These are phyloP conservation scores for Suhomyces panamericanus DNA, from an alignment of 1,139 yeast species.

Conservation along the genomic window DNA sequence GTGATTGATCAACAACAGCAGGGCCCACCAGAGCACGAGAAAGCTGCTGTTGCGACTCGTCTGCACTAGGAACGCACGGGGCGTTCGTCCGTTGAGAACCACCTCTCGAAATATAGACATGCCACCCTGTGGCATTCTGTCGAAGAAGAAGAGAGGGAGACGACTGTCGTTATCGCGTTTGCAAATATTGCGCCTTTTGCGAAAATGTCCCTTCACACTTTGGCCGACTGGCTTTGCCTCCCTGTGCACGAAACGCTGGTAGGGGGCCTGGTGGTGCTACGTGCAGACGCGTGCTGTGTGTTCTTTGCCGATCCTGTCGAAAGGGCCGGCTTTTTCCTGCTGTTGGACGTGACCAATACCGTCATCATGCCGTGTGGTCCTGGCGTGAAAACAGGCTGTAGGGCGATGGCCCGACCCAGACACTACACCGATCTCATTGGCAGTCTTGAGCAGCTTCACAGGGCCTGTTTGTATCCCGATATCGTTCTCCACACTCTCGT, in stretches of 20 bases:
- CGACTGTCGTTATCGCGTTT: too few relatives aligned
- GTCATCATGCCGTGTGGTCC: slow-evolving; percentile 10
- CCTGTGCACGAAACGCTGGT: not conserved
- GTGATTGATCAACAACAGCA: slow-evolving; percentile 6
- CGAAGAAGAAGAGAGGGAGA: not conserved
- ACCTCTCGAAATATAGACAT: slow-evolving; percentile 1
- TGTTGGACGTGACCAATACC: not conserved
- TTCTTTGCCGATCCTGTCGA: not conserved
- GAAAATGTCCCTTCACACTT: not conserved
- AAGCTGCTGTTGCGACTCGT: slow-evolving; percentile 3
- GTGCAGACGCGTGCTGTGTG: not conserved
- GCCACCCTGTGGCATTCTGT: not conserved
- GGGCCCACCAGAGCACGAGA: slow-evolving; percentile 7
- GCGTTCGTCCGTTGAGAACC: slow-evolving; percentile 7
- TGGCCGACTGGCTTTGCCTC: not conserved
- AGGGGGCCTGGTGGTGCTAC: not conserved
- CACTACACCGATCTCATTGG: slow-evolving; percentile 1
- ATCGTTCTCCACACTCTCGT: slow-evolving; percentile 21
- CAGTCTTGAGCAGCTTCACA: slow-evolving; percentile 1
- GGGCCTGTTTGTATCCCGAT: slow-evolving; percentile 4
- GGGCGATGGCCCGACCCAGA: not conserved
- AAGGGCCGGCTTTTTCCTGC: slow-evolving; percentile 1
- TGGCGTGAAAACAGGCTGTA: not conserved
- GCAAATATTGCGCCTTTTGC: not conserved
- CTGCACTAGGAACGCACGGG: slow-evolving; percentile 1